phyloP scores from a whole-genome alignment of 2,329 filamentous ascomycete genomes.

The Claviceps pusilla region DNA sequence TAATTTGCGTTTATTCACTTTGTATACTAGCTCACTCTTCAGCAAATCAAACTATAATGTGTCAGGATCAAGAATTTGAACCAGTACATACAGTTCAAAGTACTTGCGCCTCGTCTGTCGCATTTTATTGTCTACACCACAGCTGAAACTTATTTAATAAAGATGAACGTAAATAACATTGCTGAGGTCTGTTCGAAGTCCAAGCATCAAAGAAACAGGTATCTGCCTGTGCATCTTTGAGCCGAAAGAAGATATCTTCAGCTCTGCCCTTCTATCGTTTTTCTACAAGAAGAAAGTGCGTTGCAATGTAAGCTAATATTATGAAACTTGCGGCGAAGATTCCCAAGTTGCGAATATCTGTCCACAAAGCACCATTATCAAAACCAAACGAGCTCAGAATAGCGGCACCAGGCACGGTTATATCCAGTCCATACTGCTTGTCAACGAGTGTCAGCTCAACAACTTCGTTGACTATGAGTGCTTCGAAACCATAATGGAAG shows the following conservation, averaged over 20 bases:
- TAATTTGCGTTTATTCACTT: not conserved
- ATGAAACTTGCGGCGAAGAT: conserved; percentile 75
- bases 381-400: conserved; percentile 95
- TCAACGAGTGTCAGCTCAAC: conserved; percentile 78
- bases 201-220: not conserved
- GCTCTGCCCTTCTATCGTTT: conserved; percentile 33
- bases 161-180: not conserved
- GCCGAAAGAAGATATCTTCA: not conserved
- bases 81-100: not conserved
- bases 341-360: conserved; percentile 65
- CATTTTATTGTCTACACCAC: not conserved
- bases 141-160: not conserved
- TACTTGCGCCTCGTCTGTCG: not conserved
- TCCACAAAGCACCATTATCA: conserved; percentile 72
- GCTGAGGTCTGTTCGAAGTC: not conserved
- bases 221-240: not conserved
- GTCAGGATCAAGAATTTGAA: too few relatives aligned
- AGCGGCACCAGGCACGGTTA: conserved; percentile 84
- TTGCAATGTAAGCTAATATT: conserved; percentile 73
- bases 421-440: conserved; percentile 90
- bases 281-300: conserved; percentile 89
- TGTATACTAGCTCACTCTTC: not conserved
- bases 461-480: conserved; percentile 93
- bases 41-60: not conserved
- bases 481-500: conserved; percentile 96